Base-by-base conservation (phyloP, 257 asterid genomes). In the Agastache rugosa region DNA sequence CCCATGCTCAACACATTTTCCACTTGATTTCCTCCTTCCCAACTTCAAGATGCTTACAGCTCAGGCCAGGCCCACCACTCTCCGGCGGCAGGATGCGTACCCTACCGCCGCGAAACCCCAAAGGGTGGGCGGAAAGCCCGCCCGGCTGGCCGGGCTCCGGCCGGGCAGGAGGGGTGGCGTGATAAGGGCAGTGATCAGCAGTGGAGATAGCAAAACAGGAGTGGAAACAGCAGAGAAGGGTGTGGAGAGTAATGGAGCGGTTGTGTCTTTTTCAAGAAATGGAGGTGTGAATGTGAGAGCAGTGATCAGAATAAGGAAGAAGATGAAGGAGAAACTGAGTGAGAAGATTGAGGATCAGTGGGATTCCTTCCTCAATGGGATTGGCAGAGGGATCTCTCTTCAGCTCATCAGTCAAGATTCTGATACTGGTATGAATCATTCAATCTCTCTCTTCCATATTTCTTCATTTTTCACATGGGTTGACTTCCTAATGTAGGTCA, bases 361-460 rank as follows among this genome's bases (percentile, higher is more conserved):
- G 96, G 96, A 85, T 20, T 82, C 87, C 15, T 63, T 93, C 14
- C 62, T 93, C 9, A 93, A 91, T 82, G 97, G 91, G 45, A 88
- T 93, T 67, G 98, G 98, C 11, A 83, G 81, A 82, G 98, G 98
- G 73, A 91, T 91, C 87, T 81, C 64, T 58, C 67, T 93, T 85
- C 96, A 86, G 80, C 91, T 93, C 69, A 74, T 91, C 71, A 93
- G 97, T 78, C 80, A 90, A 84, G 96, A 89, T 44, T 71, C 84
- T 86, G 91, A 91, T 80, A 90, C 96, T 70, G 91, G 98, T 93
- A 79, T 62, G 65, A 9, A 0, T n/a, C 2, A 39, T 12, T 45
- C 6, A 9, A 0, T n/a, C 2, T 23, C 14, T 45, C 6, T 11
- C 34, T 16, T 55, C 2, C 15, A 6, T 39, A n/a, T 34, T 39